Conservation (phyloP, 345 rosid species). For the Rhodomyrtus tomentosa region DNA sequence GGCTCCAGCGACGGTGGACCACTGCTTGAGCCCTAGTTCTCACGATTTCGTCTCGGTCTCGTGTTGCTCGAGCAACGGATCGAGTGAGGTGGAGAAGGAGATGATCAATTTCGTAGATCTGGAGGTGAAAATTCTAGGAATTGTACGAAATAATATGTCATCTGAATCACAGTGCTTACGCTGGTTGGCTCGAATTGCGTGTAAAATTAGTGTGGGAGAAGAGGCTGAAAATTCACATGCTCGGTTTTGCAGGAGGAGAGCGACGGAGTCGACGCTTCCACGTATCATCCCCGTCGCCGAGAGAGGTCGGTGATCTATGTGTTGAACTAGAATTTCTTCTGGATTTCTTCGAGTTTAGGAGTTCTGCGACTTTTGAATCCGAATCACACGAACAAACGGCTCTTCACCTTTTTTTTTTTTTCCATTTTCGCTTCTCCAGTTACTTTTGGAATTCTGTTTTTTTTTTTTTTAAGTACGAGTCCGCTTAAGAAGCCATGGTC, state of each 20-base stretch:
- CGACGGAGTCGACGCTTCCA: constrained; percentile 41
- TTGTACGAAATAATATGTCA: background rate
- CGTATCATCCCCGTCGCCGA: constrained; percentile 15
- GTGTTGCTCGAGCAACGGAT: constrained; percentile 49
- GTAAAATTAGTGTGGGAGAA: background rate
- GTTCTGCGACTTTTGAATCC: background rate
- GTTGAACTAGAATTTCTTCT: background rate
- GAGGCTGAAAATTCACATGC: background rate
- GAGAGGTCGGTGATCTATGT: constrained; percentile 18
- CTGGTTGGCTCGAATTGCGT: constrained; percentile 8
- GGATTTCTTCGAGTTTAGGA: background rate
- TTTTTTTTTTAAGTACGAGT: too few species aligned
- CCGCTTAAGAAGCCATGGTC: too few species aligned
- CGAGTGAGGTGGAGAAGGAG: constrained; percentile 19
- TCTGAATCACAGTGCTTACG: background rate
- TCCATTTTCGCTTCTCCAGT: background rate
- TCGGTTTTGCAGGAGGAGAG: constrained; percentile 21
- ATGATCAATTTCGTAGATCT: constrained; percentile 3
- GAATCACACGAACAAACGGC: background rate
- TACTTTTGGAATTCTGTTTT: background rate
- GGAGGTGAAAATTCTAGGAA: background rate
- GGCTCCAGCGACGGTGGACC: background rate
- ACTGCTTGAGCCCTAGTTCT: constrained; percentile 15
- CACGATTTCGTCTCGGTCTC: constrained; percentile 26
- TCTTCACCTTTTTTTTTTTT: background rate